phyloP scores from a whole-genome alignment of 1,139 yeast species.

The Debaryomyces coudertii region DNA sequence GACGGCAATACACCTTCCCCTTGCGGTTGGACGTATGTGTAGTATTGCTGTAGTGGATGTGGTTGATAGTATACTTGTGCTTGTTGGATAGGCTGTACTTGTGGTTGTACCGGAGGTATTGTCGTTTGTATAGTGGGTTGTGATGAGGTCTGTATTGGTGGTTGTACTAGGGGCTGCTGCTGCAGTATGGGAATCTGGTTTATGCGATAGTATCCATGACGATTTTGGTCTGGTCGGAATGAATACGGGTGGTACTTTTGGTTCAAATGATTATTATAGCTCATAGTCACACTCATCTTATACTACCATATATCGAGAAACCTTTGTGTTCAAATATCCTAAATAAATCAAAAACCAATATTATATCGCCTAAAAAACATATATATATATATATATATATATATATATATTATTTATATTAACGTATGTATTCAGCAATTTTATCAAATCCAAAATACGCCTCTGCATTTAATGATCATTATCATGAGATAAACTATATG shows the following conservation, averaged over 20 bases:
- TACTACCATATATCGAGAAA: neutral
- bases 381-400: slow-evolving; percentile 1
- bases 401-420: slow-evolving; percentile 2
- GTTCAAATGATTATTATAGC: slow-evolving; percentile 6
- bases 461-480: slow-evolving; percentile 7
- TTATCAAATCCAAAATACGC: slow-evolving; percentile 1
- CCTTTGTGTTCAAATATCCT: slow-evolving; percentile 1
- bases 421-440: slow-evolving; percentile 2
- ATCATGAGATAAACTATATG: slow-evolving; percentile 1
- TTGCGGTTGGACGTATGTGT: slow-evolving; percentile 6
- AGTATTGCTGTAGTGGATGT: slow-evolving; percentile 8
- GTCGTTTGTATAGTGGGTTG: slow-evolving; percentile 8
- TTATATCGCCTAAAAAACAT: slow-evolving; percentile 1
- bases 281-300: slow-evolving; percentile 7
- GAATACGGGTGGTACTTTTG: slow-evolving; percentile 3
- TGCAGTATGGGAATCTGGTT: slow-evolving; percentile 3
- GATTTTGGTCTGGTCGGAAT: slow-evolving; percentile 3
- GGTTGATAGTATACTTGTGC: slow-evolving; percentile 7
- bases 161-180: neutral
- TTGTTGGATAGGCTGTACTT: slow-evolving; percentile 2
- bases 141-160: neutral
- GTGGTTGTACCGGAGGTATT: slow-evolving; percentile 6
- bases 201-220: slow-evolving; percentile 6
- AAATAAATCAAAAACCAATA: neutral
- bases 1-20: neutral